Base-by-base conservation (phyloP, 805 yeast genomes). In the Blastobotrys americana region DNA sequence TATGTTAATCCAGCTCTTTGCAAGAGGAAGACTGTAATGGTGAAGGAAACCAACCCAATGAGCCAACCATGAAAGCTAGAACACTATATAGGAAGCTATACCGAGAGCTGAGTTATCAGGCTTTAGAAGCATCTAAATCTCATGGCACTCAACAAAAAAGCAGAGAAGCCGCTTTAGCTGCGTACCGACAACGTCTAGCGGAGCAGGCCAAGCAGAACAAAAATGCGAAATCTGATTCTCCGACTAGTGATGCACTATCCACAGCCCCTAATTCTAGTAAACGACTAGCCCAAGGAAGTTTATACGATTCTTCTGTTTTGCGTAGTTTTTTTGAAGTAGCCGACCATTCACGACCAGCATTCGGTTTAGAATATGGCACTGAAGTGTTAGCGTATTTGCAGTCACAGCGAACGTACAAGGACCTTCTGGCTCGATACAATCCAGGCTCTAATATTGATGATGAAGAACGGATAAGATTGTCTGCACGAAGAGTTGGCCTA, bases 401-500 rank as follows among this genome's bases (percentile, higher is more conserved):
- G 42, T 77, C 81, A 50, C 97, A 90, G 63, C 71, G 93, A 51
- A 77, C 71, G 9, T 90, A 87, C 65, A 78, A 77, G 48, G 89
- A 81, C 52, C 70, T 90, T 39, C 69, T 89, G 37, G 93, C 84
- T 53, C 73, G 95, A 53, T 93, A 90, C 64, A 86, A 89, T 56
- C 90, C 95, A 2, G 93, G 95, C 2, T 69, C 82, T 49, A 77
- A 77, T 20, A 76, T 83, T 78, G 74, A 79, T 20, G 95, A 84
- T 57, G 75, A 74, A 42, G 96, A 90, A 49, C 79, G 82, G 45
- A 80, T 90, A 21, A 71, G 79, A 55, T 76, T 74, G 59, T 83
- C 95, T 1, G 98, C 97, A 4, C 73, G 80, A 45, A 74, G 80
- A 51, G 98, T 90, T n/a, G 98, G 98, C 0, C 72, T 90, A 43